Percentiles rank a stretch among this genome's conserved stretches.
These are phyloP conservation scores for Hymenoscyphus repandus DNA, from an alignment of 2,329 filamentous ascomycete species.

Conservation along the genomic window DNA sequence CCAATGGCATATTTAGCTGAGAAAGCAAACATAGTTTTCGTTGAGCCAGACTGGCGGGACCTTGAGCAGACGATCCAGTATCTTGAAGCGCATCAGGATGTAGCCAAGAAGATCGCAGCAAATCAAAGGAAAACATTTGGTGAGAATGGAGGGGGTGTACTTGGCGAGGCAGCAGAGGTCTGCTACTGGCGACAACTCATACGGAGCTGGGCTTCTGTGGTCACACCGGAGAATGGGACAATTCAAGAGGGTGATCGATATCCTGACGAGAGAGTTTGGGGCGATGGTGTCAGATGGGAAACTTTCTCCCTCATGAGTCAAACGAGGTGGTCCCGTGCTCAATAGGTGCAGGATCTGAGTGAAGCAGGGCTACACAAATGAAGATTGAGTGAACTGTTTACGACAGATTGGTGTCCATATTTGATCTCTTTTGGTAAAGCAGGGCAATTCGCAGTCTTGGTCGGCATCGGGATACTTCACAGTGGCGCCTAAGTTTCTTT, in stretches of 20 bases:
- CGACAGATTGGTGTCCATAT: too few species aligned
- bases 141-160: conserved; percentile 40
- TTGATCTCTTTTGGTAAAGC: too few species aligned
- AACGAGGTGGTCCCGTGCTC: conserved; percentile 11
- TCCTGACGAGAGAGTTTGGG: conserved; percentile 31
- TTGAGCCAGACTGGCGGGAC: conserved; percentile 46
- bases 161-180: conserved; percentile 44
- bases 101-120: conserved; percentile 42
- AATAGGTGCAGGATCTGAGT: too few species aligned
- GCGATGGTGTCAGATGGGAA: conserved; percentile 27
- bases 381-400: too few species aligned
- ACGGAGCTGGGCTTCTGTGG: conserved; percentile 42
- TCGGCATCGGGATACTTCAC: too few species aligned
- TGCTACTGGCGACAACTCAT: conserved; percentile 50
- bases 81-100: conserved; percentile 38
- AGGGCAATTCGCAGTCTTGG: too few species aligned
- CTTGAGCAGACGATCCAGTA: conserved; percentile 41
- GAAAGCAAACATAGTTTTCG: conserved; percentile 46
- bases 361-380: too few species aligned
- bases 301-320: conserved; percentile 23
- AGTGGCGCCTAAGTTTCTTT: too few species aligned
- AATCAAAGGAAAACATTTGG: conserved; percentile 36
- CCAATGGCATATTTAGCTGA: conserved; percentile 30
- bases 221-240: conserved; percentile 31
- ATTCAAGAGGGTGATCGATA: conserved; percentile 29